These are phyloP conservation scores for Lasiodiplodia hormozganensis DNA, from an alignment of 2,329 filamentous ascomycete genomes.

Conservation along the genomic window DNA sequence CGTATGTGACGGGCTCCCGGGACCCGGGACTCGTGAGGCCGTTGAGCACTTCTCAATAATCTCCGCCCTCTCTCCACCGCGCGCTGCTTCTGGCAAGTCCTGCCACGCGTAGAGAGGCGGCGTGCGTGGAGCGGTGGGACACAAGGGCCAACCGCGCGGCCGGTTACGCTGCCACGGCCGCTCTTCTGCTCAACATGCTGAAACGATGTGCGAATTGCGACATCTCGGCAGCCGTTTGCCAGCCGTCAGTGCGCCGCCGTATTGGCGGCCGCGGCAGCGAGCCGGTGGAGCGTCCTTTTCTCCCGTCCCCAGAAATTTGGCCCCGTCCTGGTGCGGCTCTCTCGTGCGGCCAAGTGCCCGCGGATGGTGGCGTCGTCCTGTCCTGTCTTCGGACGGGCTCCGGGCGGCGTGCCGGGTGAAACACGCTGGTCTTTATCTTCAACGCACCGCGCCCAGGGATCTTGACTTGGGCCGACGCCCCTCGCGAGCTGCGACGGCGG, in stretches of 20 bases:
- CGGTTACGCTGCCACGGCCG: not conserved
- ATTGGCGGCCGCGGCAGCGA: conserved; percentile 13
- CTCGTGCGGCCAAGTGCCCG: not conserved
- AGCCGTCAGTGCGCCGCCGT: conserved; percentile 18
- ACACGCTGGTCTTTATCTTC: conserved; percentile 18
- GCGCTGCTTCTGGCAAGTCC: not conserved
- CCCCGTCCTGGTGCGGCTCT: conserved; percentile 4
- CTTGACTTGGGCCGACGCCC: not conserved
- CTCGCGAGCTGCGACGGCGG: conserved; percentile 16
- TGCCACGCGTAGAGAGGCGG: conserved; percentile 11
- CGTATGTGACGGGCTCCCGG: conserved; percentile 14
- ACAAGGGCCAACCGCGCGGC: conserved; percentile 23
- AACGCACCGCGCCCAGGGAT: conserved; percentile 6
- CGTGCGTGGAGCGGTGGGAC: conserved; percentile 9
- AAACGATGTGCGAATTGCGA: conserved; percentile 28
- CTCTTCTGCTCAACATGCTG: conserved; percentile 6
- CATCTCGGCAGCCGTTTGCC: conserved; percentile 24
- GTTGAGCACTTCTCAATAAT: conserved; percentile 16
- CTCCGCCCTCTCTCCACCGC: conserved; percentile 18
- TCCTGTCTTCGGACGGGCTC: too few relatives aligned
- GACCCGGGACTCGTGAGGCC: not conserved
- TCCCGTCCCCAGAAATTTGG: not conserved
- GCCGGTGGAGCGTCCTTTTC: conserved; percentile 1
- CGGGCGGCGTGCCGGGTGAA: conserved; percentile 14
- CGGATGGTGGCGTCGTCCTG: not conserved